Base-by-base conservation (phyloP, 805 yeast species). In the Candida montana region DNA sequence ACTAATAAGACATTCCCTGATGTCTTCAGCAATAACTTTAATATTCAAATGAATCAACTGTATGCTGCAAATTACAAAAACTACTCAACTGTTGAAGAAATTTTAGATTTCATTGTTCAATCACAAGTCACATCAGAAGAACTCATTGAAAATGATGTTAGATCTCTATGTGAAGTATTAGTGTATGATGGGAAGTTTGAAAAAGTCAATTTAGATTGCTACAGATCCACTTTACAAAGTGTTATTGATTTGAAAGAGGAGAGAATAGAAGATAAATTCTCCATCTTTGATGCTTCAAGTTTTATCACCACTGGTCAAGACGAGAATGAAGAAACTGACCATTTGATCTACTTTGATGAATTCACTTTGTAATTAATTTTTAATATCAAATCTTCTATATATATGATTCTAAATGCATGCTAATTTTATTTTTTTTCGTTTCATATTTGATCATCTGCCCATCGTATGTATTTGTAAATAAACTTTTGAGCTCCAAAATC, bases 131-230 rank as follows among this genome's bases (percentile, higher is more conserved):
- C 96, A 9, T 77, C 83, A 29, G 90, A 88, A 17, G 96, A 90
- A 39, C 71, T 93, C 45, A 77, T 79, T 3, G 67, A 76, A 17
- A 69, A 75, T 29, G 95, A 93, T 58, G 81, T 93, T 36, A 70
- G 89, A 43, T 70, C 95, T 0, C 67, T 93, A 18, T 88, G 97
- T 60, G 95, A 89, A 49, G 97, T 93, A 13, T 65, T 93, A 35
- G 79, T 83, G 1, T 87, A 73, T 61, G 99, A 93, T 55, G 96
- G 89, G 53, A 84, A 81, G 59, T 59, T 93, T 38, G 97, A 89
- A 57, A 67, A 72, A 41, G 68, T 79, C 3, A 70, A 71, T 32
- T 67, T 75, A 23, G 80, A 81, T 49, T 74, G 79, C 33, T 91
- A 83, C 62, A 77, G 74, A 53, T 93, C 95, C 0, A 83, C 96